These are phyloP conservation scores for Suhomyces ambrosiae DNA, from an alignment of 1,139 yeast genomes.

Conservation along the genomic window DNA sequence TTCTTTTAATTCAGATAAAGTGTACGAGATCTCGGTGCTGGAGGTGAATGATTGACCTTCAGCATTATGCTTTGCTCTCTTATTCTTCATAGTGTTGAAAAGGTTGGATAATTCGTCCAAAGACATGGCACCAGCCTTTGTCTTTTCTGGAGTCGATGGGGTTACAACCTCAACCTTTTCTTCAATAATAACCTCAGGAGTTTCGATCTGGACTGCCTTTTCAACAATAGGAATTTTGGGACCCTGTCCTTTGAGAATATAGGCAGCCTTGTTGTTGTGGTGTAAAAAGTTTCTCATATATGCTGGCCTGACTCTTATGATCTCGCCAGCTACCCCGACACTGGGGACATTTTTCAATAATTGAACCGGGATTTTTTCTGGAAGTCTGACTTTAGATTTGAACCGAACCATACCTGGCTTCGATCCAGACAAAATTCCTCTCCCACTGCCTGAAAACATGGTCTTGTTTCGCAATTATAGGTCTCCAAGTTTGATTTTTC, in stretches of 20 bases:
- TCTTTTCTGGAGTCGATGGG: slow-evolving; percentile 4
- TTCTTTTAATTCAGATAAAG: slow-evolving; percentile 35
- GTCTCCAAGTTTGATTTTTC: slow-evolving; percentile 4
- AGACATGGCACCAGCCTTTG: slow-evolving; percentile 34
- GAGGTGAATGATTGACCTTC: slow-evolving; percentile 16
- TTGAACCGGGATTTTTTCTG: slow-evolving; percentile 64
- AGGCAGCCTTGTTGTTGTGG: slow-evolving; percentile 70
- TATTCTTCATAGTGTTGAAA: slow-evolving; percentile 31
- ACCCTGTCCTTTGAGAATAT: slow-evolving; percentile 54
- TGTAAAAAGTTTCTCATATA: slow-evolving; percentile 81
- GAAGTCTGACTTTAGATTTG: slow-evolving; percentile 17
- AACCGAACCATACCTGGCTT: slow-evolving; percentile 17
- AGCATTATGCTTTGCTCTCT: slow-evolving; percentile 9
- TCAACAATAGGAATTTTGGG: slow-evolving; percentile 66
- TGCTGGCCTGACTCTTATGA: slow-evolving; percentile 76
- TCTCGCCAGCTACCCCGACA: slow-evolving; percentile 68
- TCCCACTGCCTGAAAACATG: slow-evolving; percentile 9
- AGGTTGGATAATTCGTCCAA: slow-evolving; percentile 42
- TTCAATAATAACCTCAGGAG: slow-evolving; percentile 8
- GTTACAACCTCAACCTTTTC: slow-evolving; percentile 7
- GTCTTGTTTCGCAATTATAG: neutral
- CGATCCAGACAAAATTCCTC: slow-evolving; percentile 11
- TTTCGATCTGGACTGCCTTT: slow-evolving; percentile 17
- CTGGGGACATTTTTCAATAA: slow-evolving; percentile 65
- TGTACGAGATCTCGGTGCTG: slow-evolving; percentile 22